Conservation (phyloP, 805 yeast genomes). For the Lachancea nothofagi region DNA sequence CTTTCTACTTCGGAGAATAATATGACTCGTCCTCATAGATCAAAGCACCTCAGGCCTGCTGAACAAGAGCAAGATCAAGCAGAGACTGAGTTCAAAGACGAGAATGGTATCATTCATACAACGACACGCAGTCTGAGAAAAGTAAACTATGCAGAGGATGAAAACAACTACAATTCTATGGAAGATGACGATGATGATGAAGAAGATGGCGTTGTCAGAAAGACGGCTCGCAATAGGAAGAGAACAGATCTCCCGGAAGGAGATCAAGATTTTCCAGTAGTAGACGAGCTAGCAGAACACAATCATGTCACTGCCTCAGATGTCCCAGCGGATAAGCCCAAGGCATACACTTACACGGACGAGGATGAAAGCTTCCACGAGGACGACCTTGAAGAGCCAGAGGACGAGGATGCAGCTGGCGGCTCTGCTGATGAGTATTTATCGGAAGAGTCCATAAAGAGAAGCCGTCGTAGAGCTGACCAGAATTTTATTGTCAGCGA, state of each 20-base stretch:
- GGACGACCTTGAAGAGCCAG: conserved; percentile 25
- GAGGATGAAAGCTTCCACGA: conserved; percentile 35
- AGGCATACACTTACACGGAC: conserved; percentile 11
- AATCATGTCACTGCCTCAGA: neutral
- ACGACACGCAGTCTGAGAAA: conserved; percentile 32
- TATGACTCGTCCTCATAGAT: conserved; percentile 13
- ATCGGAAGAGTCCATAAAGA: conserved; percentile 12
- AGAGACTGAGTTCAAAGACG: conserved; percentile 22
- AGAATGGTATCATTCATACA: conserved; percentile 27
- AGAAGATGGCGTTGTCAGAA: conserved; percentile 9
- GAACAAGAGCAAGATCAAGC: conserved; percentile 11
- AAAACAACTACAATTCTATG: conserved; percentile 14
- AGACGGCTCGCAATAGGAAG: conserved; percentile 12
- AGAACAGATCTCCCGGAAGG: neutral
- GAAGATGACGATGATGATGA: conserved; percentile 18
- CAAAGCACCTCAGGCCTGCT: conserved; percentile 14
- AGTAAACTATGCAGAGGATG: conserved; percentile 35
- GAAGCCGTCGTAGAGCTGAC: conserved; percentile 15
- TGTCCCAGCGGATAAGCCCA: neutral
- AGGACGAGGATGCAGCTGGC: conserved; percentile 33
- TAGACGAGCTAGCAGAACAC: neutral
- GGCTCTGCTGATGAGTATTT: conserved; percentile 24
- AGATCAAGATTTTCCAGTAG: neutral
- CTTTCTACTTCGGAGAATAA: neutral
- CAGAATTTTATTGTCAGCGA: conserved; percentile 25